Evolutionary conservation across 768 basidiomycete genomes (phyloP), one percentile per base, ranked within the genome.

Genomic region (Naganishia randhawae): DNA sequence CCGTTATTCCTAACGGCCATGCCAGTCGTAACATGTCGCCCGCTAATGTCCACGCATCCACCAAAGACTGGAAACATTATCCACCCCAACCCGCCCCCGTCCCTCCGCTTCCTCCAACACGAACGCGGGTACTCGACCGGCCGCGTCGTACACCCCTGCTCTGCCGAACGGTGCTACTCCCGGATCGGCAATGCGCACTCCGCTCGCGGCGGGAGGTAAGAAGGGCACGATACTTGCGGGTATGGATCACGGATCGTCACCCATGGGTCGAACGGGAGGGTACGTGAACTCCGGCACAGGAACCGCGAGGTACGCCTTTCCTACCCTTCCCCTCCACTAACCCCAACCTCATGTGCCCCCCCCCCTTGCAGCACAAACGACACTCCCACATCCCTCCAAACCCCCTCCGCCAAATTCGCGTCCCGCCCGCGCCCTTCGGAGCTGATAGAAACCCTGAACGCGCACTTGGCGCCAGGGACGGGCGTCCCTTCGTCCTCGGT

Each of bases 381-480:
- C 14, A 22, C 37, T 13, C 22, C 22, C 2, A 41, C 37, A 61
- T 11, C 37, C 37, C 22, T 10, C 39, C 35, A 10, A 6, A 53
- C 39, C n/a, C 37, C 11, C 22, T 22, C 10, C 25, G 35, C 31
- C 32, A 29, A 10, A 41, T 41, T 80, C 77, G 67, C 62, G 63
- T 19, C 62, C 27, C 77, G 79, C 1, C 67, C 73, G 27, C 73
- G 80, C 35, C 78, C 81, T 0, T 67, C 75, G n/a, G 71, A 76
- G 7, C 73, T 80, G 14, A 71, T 81, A 45, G 82, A 82, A 42
- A 77, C 80, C 1, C 77, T 83, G 67, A 82, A 82, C 65, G 69
- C 74, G 9, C 78, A 83, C 61, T 70, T 82, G 16, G 54, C 74
- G 27, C 29, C 67, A 52, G 53, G 73, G 39, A 9, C 66, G 42